Conservation (phyloP, 768 basidiomycete species). For the Leccinum rimulosum region DNA sequence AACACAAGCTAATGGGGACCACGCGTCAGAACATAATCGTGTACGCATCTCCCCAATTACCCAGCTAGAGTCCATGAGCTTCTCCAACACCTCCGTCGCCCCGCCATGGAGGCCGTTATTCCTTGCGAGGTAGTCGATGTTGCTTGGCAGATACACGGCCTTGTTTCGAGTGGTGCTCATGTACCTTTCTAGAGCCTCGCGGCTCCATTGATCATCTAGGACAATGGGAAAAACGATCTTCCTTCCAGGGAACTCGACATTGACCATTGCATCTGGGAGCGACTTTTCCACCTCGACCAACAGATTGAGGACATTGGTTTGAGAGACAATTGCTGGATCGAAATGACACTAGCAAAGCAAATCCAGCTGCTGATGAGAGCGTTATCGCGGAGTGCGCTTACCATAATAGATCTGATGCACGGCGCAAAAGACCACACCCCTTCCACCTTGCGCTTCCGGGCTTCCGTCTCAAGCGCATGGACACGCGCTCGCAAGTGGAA, state of each 20-base stretch:
- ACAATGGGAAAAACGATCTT: constrained; percentile 60
- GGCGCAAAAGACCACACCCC: constrained; percentile 45
- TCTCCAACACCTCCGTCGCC: constrained; percentile 41
- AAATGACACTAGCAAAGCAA: constrained; percentile 44
- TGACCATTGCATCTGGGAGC: constrained; percentile 39
- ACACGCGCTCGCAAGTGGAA: constrained; percentile 54
- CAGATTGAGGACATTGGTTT: constrained; percentile 39
- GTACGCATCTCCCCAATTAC: constrained; percentile 28
- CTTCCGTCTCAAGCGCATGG: constrained; percentile 49
- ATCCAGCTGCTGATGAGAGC: background rate
- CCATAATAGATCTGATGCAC: constrained; percentile 60
- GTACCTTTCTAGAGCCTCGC: constrained; percentile 55
- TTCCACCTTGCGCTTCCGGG: constrained; percentile 30
- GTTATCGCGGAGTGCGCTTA: constrained; percentile 19
- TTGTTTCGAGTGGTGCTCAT: constrained; percentile 51
- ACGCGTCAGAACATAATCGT: background rate
- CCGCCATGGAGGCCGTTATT: constrained; percentile 56
- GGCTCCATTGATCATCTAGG: constrained; percentile 37
- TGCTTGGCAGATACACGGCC: constrained; percentile 67
- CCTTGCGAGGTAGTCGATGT: constrained; percentile 61
- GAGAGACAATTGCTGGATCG: constrained; percentile 42
- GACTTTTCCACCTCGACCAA: constrained; percentile 39
- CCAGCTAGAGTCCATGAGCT: constrained; percentile 50
- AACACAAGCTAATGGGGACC: constrained; percentile 49
- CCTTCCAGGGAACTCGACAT: constrained; percentile 49